These are phyloP conservation scores for Penicillium griseofulvum DNA, from an alignment of 2,329 filamentous ascomycete genomes.

Conservation along the genomic window DNA sequence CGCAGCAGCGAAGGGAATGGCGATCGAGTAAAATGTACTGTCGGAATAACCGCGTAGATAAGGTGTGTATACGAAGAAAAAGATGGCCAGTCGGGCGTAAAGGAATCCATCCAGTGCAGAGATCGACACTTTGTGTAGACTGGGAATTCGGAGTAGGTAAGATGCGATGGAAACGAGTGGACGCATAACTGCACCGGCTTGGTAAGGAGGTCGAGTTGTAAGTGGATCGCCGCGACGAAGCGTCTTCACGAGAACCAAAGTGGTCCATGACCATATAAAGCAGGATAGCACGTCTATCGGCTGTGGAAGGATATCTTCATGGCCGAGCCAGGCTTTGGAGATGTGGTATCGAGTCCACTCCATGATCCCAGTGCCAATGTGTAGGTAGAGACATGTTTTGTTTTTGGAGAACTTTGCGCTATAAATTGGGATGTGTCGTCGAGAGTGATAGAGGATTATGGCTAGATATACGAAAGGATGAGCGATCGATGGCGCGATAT, in stretches of 20 bases:
- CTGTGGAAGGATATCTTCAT: not conserved
- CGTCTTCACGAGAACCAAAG: slow-evolving; percentile 1
- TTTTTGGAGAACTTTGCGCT: not conserved
- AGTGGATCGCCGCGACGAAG: slow-evolving; percentile 2
- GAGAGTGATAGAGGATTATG: not conserved
- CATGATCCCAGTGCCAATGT: not conserved
- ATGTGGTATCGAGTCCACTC: not conserved
- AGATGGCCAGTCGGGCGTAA: slow-evolving; percentile 3
- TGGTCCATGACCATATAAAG: not conserved
- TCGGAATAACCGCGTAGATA: not conserved
- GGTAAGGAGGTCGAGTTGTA: slow-evolving; percentile 4
- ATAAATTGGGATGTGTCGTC: not conserved
- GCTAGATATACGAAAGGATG: not conserved
- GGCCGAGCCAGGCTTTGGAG: not conserved
- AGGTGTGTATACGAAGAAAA: not conserved
- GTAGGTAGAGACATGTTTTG: not conserved
- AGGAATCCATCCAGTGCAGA: not conserved
- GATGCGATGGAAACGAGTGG: not conserved
- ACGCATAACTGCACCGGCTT: not conserved
- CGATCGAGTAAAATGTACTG: slow-evolving; percentile 1
- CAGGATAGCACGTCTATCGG: not conserved
- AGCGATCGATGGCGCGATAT: not conserved
- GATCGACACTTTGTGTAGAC: not conserved
- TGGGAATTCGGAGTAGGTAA: not conserved
- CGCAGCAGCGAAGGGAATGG: not conserved